Base-by-base conservation (phyloP, 768 basidiomycete species). In the Boletus insuetus region DNA sequence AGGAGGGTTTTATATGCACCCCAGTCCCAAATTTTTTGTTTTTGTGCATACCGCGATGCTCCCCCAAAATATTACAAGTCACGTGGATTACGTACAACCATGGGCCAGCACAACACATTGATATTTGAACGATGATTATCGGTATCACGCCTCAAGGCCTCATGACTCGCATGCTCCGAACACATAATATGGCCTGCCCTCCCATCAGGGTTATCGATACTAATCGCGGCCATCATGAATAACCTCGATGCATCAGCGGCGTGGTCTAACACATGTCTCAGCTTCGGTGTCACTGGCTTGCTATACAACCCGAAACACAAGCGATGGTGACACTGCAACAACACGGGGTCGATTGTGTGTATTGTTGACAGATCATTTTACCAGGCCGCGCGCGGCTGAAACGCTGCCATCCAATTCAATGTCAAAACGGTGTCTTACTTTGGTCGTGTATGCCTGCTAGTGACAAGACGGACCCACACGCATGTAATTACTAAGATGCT, bases 21-120 rank as follows among this genome's bases (percentile, higher is more conserved):
- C 69, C 65, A 69, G 59, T 69, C 69, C 69, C 59, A 71, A 71
- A 49, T 62, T 70, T 34, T 69, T 69, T 59, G 44, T 40, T 55
- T 63, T 69, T 55, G 61, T 49, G 56, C 51, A 62, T 34, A 54
- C 53, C 40, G 60, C 55, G 50, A 50, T 60, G 58, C 54, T 58
- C 55, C 62, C 68, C 68, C 60, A 49, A 68, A 70, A 68, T 46
- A 54, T 51, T 38, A 35, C 34, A 20, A 53, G 52, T 70, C 68
- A 69, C 68, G 68, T 69, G 68, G 1, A 20, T 42, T 68, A 70
- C 64, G 61, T 66, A 61, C 14, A 29, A 29, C 9, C 26, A 7
- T 9, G 9, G 9, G 26, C 26, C 24, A 24, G 22, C 22, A 24
- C 3, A 26, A 57, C 48, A 8, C 32, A 35, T 32, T 29, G 24